Conservation (phyloP, 2,329 filamentous ascomycete genomes). For the Alternaria gaisen region DNA sequence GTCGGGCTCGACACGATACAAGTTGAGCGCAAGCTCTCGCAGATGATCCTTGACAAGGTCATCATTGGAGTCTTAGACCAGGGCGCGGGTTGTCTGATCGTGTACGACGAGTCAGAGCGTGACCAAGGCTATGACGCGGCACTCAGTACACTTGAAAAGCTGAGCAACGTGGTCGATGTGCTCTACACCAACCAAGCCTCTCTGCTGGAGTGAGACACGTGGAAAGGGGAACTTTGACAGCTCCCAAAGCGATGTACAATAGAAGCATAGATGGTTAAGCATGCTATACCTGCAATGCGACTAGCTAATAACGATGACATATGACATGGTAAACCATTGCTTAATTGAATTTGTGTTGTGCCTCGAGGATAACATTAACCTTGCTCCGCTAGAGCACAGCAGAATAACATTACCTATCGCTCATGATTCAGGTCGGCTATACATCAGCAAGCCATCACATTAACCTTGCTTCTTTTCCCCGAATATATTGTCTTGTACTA, state of each 20-base stretch:
- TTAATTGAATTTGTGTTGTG: not conserved
- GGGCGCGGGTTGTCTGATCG: slow-evolving; percentile 95
- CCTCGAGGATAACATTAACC: not conserved
- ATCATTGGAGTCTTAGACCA: slow-evolving; percentile 98
- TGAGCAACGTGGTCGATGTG: slow-evolving; percentile 96
- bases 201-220: slow-evolving; percentile 76
- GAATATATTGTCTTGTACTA: slow-evolving; percentile 5
- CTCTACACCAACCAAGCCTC: slow-evolving; percentile 98
- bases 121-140: slow-evolving; percentile 96
- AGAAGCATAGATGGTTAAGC: slow-evolving; percentile 40
- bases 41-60: slow-evolving; percentile 99
- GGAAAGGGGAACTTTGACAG: slow-evolving; percentile 6
- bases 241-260: slow-evolving; percentile 40
- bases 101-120: slow-evolving; percentile 93
- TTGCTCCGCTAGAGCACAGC: not conserved
- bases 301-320: slow-evolving; percentile 29
- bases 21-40: slow-evolving; percentile 96
- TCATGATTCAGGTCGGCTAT: not conserved
- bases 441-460: not conserved
- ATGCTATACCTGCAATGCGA: slow-evolving; percentile 19
- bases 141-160: slow-evolving; percentile 92
- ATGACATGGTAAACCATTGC: slow-evolving; percentile 11
- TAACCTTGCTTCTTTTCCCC: not conserved
- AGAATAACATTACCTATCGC: not conserved
- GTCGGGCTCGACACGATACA: slow-evolving; percentile 95